A percentile compares a stretch with the other conserved stretches of the same genome.
phyloP scores from a whole-genome alignment of 2,329 filamentous ascomycete genomes.

The Pseudofabraea citricarpa region DNA sequence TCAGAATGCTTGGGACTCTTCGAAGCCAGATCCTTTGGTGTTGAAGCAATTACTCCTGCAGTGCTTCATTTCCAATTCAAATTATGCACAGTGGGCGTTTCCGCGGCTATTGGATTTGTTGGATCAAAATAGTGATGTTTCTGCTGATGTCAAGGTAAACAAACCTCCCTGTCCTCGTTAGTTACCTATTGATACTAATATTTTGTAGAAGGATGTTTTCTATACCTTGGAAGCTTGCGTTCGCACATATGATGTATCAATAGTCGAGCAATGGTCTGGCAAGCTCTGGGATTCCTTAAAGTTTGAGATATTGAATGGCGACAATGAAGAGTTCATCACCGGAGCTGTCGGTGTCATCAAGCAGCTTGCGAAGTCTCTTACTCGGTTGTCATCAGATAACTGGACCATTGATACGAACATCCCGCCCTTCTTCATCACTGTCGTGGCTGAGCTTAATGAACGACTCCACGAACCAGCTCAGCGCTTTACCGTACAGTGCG shows the following conservation, averaged over 20 bases:
- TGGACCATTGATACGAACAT: not conserved
- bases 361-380: constrained; percentile 7
- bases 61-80: constrained; percentile 22
- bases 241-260: constrained; percentile 12
- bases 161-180: not conserved
- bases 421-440: constrained; percentile 3
- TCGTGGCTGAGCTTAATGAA: not conserved
- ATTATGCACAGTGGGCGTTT: constrained; percentile 20
- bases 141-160: constrained; percentile 24
- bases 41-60: constrained; percentile 16
- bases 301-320: constrained; percentile 28
- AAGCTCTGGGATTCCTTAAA: constrained; percentile 28
- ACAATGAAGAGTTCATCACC: constrained; percentile 23
- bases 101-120: constrained; percentile 17
- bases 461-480: constrained; percentile 5
- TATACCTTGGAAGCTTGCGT: constrained; percentile 7
- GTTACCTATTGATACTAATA: constrained; percentile 13
- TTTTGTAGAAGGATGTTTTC: constrained; percentile 21
- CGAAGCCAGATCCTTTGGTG: constrained; percentile 14
- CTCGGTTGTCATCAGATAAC: not conserved
- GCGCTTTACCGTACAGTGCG: constrained; percentile 1
- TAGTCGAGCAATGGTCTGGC: constrained; percentile 11
- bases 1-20: constrained; percentile 4
- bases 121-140: constrained; percentile 18
- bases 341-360: constrained; percentile 20